Evolutionary conservation across 805 yeast genomes (phyloP).

Genomic region (Suhomyces sp.): DNA sequence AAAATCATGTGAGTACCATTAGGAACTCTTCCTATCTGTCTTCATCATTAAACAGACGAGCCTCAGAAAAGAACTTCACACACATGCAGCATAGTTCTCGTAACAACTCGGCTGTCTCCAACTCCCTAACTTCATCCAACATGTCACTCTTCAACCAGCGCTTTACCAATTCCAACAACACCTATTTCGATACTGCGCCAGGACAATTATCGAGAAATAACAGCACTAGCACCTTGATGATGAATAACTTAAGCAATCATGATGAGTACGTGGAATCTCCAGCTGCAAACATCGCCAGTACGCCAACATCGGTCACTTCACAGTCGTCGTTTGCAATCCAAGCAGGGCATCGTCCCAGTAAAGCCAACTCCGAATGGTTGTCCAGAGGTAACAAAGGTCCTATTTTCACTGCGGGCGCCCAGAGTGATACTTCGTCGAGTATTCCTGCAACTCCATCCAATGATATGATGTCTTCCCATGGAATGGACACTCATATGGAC

Average conservation of each 20-base stretch:
- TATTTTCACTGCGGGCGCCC: background rate
- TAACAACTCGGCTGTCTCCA: conserved; percentile 3
- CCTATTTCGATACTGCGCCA: conserved; percentile 19
- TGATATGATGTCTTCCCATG: conserved; percentile 9
- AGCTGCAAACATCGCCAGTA: background rate
- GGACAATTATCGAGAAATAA: conserved; percentile 9
- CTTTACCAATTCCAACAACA: conserved; percentile 8
- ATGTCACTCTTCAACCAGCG: conserved; percentile 21
- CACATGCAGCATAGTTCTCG: conserved; percentile 8
- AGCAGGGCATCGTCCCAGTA: conserved; percentile 2
- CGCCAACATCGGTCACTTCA: conserved; percentile 10
- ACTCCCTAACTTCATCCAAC: conserved; percentile 22
- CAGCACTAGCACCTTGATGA: conserved; percentile 9
- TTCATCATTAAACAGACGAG: conserved; percentile 14
- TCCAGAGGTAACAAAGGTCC: background rate
- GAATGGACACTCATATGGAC: background rate
- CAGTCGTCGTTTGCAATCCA: conserved; percentile 7
- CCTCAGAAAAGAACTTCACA: conserved; percentile 14
- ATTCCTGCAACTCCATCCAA: conserved; percentile 14
- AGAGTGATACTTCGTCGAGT: conserved; percentile 6
- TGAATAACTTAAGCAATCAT: background rate
- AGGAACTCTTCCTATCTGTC: conserved; percentile 12
- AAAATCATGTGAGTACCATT: background rate
- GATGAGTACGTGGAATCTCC: background rate
- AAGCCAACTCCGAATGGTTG: background rate